Evolutionary conservation across 148 eudicot species (phyloP).

Genomic region (Rhododendron molle): DNA sequence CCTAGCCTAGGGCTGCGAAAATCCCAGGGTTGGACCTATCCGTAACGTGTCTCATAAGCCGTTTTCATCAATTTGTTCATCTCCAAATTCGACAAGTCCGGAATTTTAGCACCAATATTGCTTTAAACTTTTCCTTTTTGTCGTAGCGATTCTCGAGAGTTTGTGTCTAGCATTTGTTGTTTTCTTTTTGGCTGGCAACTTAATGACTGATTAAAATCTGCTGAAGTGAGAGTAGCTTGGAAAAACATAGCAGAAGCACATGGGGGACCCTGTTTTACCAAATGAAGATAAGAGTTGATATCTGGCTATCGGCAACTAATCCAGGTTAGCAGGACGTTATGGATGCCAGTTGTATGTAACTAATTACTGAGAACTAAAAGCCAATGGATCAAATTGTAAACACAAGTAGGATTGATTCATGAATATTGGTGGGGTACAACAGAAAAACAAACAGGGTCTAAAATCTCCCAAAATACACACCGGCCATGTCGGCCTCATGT

Average conservation of each 20-base stretch:
- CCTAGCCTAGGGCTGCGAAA: no score
- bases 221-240: not conserved
- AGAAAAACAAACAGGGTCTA: not conserved
- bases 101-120: not conserved
- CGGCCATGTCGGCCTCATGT: not conserved
- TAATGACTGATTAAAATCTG: not conserved
- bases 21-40: not conserved
- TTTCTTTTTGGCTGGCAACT: not conserved
- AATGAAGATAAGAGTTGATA: not conserved
- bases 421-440: not conserved
- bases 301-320: not conserved
- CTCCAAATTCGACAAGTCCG: not conserved
- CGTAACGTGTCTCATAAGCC: not conserved
- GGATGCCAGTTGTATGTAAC: not conserved
- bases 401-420: not conserved
- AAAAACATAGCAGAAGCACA: not conserved
- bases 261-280: not conserved
- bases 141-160: not conserved
- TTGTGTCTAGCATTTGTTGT: not conserved
- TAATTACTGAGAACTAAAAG: not conserved
- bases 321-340: not conserved
- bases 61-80: not conserved
- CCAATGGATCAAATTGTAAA: not conserved
- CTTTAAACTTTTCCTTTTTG: not conserved
- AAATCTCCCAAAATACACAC: not conserved